Base-by-base conservation (phyloP, 1,284 basidiomycete genomes). In the Dichomitus squalens region DNA sequence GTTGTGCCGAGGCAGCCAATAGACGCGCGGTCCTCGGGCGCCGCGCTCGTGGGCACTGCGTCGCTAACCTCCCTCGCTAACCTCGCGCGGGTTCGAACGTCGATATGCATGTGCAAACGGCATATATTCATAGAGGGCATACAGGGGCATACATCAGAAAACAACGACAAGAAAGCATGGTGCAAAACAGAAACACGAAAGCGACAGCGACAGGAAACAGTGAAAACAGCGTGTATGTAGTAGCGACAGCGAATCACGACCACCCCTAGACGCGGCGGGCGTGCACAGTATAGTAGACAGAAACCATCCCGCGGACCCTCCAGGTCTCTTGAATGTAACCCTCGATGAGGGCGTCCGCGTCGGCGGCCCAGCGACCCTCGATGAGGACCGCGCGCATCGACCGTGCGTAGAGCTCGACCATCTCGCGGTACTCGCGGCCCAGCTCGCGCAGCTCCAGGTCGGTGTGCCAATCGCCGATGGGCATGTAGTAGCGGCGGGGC, bases 401-500 rank as follows among this genome's bases (percentile, higher is more conserved):
- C 16, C 74, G 66, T 16, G 77, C 73, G 58, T 80, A 77, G 35
- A 72, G 55, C 29, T 54, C 55, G 44, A 73, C 65, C 33, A 65
- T 65, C 14, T 62, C 68, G 29, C 72, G 69, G 61, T 73, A 75
- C 5, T 65, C 70, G 35, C 56, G 66, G 0, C 82, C 84, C 1
- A 82, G 58, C 4, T 58, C 50, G 49, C 57, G 67, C 61, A 72
- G 61, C 43, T 61, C 67, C 18, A 70, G 53, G 46, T 76, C 70
- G 1, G 39, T 40, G 53, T 70, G 74, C 82, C 82, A 84, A 9
- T 73, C 69, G 1, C 83, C 83, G 34, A 85, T 71, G 14, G 84
- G 84, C 55, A 85, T 73, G 59, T 67, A 63, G 59, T 73, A 66
- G 9, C 64, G 63, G 43, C 64, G 62, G 2, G 71, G 47, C 7